A percentile compares a stretch with the other conserved stretches of the same genome.
phyloP scores from a whole-genome alignment of 768 basidiomycete species.

The Lactarius indigo region DNA sequence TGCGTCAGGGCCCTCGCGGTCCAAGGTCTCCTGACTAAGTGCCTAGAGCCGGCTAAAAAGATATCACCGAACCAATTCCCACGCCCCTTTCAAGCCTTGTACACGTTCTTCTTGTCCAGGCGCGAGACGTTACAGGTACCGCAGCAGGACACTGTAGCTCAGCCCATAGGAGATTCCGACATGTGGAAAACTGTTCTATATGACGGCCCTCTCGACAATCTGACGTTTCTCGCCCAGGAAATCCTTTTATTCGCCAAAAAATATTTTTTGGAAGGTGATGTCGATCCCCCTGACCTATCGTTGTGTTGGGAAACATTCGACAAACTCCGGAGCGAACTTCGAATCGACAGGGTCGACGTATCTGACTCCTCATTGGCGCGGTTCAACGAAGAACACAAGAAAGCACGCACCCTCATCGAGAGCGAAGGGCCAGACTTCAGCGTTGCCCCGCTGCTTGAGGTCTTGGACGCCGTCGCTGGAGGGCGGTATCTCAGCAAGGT shows the following conservation, averaged over 20 bases:
- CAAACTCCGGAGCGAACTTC: constrained; percentile 2
- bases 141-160: background rate
- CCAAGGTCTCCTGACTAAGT: background rate
- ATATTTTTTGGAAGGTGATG: background rate
- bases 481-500: background rate
- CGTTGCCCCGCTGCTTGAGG: background rate
- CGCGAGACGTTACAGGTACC: background rate
- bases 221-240: constrained; percentile 1
- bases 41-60: background rate
- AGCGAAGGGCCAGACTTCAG: background rate
- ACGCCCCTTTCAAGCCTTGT: background rate
- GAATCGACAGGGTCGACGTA: background rate
- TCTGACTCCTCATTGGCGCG: background rate
- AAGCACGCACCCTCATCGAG: background rate
- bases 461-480: background rate
- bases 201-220: constrained; percentile 10
- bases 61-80: background rate
- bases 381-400: background rate
- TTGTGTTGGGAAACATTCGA: constrained; percentile 15
- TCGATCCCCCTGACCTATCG: background rate
- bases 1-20: constrained; percentile 4
- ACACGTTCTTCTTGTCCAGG: background rate
- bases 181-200: background rate
- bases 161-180: background rate
- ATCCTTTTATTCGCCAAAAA: too few relatives aligned